Conservation (phyloP, 805 yeast genomes). For the Suhomyces emberorum region DNA sequence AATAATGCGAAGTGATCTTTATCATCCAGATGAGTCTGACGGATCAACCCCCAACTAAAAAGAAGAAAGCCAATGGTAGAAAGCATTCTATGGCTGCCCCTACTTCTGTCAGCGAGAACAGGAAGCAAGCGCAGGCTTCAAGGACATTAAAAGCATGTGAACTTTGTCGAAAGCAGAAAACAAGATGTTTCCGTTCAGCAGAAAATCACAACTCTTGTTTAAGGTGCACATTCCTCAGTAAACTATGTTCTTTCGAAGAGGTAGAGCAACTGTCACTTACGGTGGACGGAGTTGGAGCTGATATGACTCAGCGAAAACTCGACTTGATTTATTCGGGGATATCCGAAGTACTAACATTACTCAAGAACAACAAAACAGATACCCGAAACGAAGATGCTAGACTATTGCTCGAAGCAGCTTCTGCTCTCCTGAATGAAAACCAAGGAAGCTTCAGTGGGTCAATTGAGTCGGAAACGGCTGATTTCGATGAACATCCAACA, state of each 20-base stretch:
- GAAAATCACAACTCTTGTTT: conserved; percentile 48
- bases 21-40: neutral
- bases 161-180: conserved; percentile 53
- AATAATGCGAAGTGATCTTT: neutral
- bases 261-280: neutral
- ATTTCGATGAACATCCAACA: conserved; percentile 10
- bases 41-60: neutral
- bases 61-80: conserved; percentile 2
- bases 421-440: conserved; percentile 7
- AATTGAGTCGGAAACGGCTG: neutral
- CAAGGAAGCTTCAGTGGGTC: neutral
- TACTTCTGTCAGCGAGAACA: conserved; percentile 3
- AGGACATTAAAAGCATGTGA: conserved; percentile 55
- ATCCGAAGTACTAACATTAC: conserved; percentile 27
- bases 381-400: conserved; percentile 20
- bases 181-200: conserved; percentile 58
- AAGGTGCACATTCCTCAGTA: conserved; percentile 53
- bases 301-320: conserved; percentile 18
- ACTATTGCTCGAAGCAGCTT: conserved; percentile 25
- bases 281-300: neutral
- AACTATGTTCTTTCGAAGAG: conserved; percentile 46
- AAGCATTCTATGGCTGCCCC: neutral
- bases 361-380: conserved; percentile 13
- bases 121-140: conserved; percentile 20
- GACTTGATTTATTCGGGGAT: conserved; percentile 34